phyloP scores from a whole-genome alignment of 1,284 basidiomycete species.

The Stygiomarasmius scandens region DNA sequence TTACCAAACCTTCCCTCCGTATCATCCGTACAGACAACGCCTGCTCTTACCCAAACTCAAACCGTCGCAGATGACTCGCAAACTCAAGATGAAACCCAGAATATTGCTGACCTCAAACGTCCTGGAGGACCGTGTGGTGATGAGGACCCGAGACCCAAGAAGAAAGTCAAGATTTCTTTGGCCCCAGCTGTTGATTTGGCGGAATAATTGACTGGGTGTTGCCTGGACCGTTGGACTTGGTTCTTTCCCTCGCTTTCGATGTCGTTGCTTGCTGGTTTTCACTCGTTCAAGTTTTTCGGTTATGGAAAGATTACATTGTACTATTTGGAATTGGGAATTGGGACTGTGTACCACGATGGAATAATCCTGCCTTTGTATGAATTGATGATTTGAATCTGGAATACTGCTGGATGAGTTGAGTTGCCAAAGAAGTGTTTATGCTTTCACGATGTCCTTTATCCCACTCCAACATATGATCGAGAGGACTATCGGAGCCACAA shows the following conservation, averaged over 20 bases:
- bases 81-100: constrained; percentile 52
- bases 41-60: constrained; percentile 17
- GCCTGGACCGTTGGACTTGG: not conserved
- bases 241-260: not conserved
- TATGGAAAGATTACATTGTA: too few species aligned
- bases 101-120: constrained; percentile 31
- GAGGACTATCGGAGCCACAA: too few species aligned
- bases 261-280: not conserved
- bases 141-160: constrained; percentile 33
- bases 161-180: constrained; percentile 60
- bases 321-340: too few species aligned
- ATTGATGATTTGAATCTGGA: too few species aligned
- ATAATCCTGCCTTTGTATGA: too few species aligned
- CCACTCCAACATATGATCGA: too few species aligned
- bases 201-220: constrained; percentile 35
- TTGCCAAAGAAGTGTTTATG: too few species aligned
- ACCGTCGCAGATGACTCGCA: constrained; percentile 36
- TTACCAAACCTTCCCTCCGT: not conserved
- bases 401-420: too few species aligned
- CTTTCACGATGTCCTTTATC: too few species aligned
- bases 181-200: constrained; percentile 59
- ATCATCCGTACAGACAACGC: not conserved
- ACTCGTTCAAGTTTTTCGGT: too few species aligned
- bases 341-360: too few species aligned
- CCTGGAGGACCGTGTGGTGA: constrained; percentile 18